These are phyloP conservation scores for Chrysanthemum makinoi DNA, from an alignment of 129 eudicot species.

Conservation along the genomic window DNA sequence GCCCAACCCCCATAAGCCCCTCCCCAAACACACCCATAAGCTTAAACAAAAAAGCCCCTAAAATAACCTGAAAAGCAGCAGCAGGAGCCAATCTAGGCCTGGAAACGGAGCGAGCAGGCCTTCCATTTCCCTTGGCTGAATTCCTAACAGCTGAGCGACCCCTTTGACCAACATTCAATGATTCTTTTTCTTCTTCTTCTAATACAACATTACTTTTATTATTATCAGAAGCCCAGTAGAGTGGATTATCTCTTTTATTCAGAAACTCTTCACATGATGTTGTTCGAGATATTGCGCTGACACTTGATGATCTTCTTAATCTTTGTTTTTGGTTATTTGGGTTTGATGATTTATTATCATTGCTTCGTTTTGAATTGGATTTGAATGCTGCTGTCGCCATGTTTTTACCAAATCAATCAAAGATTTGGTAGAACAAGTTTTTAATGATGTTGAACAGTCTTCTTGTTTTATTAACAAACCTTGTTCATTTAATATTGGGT, in stretches of 20 bases:
- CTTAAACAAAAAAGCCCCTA: too few relatives aligned
- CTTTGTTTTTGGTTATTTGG: constrained; percentile 21
- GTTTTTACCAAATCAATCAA: not conserved
- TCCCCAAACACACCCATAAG: too few relatives aligned
- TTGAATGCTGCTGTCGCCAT: constrained; percentile 78
- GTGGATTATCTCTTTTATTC: constrained; percentile 79
- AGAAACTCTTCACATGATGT: constrained; percentile 36
- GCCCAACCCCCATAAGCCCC: too few relatives aligned
- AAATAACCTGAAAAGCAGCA: not conserved
- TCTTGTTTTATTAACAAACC: constrained; percentile 22
- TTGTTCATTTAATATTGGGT: not conserved
- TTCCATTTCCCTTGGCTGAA: constrained; percentile 10
- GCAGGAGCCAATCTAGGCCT: constrained; percentile 36
- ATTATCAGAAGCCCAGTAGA: constrained; percentile 35
- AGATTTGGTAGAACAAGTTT: not conserved
- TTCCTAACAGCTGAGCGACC: constrained; percentile 61
- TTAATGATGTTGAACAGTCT: not conserved
- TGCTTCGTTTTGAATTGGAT: constrained; percentile 59
- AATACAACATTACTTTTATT: constrained; percentile 13
- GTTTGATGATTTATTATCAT: not conserved
- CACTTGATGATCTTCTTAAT: constrained; percentile 66
- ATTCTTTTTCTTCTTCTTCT: too few relatives aligned
- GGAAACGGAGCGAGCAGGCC: constrained; percentile 10
- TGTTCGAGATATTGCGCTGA: constrained; percentile 55
- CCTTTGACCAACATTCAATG: constrained; percentile 7